Evolutionary conservation across 2,329 filamentous ascomycete genomes (phyloP).

Genomic region (Colletotrichum magnum): DNA sequence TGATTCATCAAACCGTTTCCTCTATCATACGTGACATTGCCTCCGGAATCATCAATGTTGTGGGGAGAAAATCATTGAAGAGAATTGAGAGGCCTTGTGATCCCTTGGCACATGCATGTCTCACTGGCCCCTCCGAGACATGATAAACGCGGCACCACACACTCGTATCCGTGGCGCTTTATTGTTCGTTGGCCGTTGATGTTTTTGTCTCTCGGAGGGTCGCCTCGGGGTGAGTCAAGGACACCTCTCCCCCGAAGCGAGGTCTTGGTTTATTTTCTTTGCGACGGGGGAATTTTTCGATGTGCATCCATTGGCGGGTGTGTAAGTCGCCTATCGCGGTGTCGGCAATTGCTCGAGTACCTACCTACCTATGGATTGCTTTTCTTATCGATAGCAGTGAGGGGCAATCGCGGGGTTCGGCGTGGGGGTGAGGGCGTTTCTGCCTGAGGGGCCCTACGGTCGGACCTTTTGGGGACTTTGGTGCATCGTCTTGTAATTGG

Average conservation of each 20-base stretch:
- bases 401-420: not conserved
- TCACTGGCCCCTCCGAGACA: constrained; percentile 17
- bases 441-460: no score
- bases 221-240: constrained; percentile 27
- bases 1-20: not conserved
- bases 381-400: not conserved
- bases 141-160: not conserved
- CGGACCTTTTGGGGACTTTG: no score
- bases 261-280: not conserved
- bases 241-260: not conserved
- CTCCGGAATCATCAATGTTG: not conserved
- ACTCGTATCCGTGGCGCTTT: constrained; percentile 29
- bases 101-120: constrained; percentile 31
- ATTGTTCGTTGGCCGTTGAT: constrained; percentile 5
- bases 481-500: no score
- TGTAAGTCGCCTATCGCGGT: no score
- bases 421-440: not conserved
- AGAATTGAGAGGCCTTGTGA: constrained; percentile 17
- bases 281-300: no score
- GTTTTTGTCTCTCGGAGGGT: not conserved
- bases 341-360: not conserved
- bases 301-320: no score
- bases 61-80: not conserved
- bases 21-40: no score
- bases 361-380: no score